phyloP scores from a whole-genome alignment of 805 yeast species.

The Sugiyamaella floridensis region DNA sequence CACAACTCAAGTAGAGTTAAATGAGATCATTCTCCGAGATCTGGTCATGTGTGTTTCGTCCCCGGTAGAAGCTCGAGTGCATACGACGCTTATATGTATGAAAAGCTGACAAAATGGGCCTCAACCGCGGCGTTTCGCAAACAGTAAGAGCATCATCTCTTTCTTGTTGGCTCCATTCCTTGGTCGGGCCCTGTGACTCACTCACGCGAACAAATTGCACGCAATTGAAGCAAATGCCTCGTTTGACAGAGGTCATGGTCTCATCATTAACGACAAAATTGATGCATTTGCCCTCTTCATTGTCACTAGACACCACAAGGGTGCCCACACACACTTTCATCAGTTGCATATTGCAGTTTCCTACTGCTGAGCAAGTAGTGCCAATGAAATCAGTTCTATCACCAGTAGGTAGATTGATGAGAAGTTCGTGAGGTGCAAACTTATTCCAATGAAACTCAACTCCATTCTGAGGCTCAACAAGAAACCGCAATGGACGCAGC shows the following conservation, averaged over 20 bases:
- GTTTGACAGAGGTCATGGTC: neutral
- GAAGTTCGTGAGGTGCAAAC: neutral
- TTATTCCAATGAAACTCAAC: neutral
- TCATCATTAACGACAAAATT: neutral
- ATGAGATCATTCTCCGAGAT: no score
- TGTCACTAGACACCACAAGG: neutral
- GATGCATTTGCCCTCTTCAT: neutral
- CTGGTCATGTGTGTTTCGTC: no score
- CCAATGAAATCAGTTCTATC: neutral
- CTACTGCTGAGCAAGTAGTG: neutral
- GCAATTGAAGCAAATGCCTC: conserved; percentile 1
- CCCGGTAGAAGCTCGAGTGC: no score
- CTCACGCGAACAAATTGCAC: neutral
- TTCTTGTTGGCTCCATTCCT: neutral
- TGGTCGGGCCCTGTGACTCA: neutral
- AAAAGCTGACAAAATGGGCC: neutral
- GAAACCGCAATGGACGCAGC: neutral
- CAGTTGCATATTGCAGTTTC: neutral
- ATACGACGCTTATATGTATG: neutral
- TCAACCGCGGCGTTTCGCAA: neutral
- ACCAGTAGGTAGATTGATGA: neutral
- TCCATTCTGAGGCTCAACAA: neutral
- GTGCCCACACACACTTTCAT: neutral
- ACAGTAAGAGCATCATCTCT: neutral
- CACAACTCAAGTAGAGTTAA: no score